Evolutionary conservation across 371 early-diverging fungal genomes (phyloP), one percentile per base, ranked within the genome.

Genomic region (Mucor piriformis): DNA sequence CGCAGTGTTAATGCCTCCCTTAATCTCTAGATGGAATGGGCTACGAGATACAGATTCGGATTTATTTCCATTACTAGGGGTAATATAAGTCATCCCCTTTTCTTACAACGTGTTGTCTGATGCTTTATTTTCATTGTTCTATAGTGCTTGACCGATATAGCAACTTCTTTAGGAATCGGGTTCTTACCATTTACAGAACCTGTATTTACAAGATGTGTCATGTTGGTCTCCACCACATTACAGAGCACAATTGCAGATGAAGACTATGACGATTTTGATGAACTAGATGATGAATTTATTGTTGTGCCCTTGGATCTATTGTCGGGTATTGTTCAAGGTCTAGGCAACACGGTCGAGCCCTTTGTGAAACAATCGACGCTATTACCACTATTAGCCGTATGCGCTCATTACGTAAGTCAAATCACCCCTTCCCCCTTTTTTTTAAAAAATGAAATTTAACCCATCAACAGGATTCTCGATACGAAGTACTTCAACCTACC

Each of bases 51-150:
- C 91, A 21, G 92, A 94, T 75, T 82, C 84, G 24, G 91, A 92
- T 59, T 81, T 96, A 59, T 95, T 96, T 72, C 93, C 96, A 13
- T 78, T 98, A 49, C 84, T 95, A n/a, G 94, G 94, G 79, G 90
- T 88, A 82, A 64, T 34, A 24, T 3, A 42, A 42, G 29, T 16
- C 44, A 25, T 51, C 8, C 40, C 37, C 13, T 50, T 42, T 29
- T 54, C 16, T 11, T 25, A n/a, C n/a, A n/a, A n/a, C n/a, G n/a
- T n/a, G n/a, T n/a, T n/a, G n/a, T n/a, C n/a, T n/a, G n/a, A n/a
- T 34, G 23, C n/a, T 18, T n/a, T 49, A 24, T 24, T 34, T 57
- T 35, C 35, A 16, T 29, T 42, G 1, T 42, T 11, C 4, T 32
- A 7, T 59, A 84, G 89, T 96, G 95, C 62, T 75, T 96, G 40